A percentile compares a stretch with the other conserved stretches of the same genome.
Conservation (phyloP, 768 basidiomycete species). For the Lyophyllum semitale region DNA sequence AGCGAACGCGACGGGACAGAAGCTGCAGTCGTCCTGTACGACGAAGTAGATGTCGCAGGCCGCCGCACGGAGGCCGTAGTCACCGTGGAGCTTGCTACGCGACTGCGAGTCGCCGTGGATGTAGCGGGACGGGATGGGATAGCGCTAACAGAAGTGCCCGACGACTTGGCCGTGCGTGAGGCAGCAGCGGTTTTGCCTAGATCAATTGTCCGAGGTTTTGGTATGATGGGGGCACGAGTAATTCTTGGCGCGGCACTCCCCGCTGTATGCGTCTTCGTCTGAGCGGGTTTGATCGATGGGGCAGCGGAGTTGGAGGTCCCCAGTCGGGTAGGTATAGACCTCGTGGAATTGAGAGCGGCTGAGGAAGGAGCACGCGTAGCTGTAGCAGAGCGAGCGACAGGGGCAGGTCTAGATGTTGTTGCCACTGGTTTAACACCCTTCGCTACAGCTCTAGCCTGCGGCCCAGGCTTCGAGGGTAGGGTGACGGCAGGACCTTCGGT, state of each 20-base stretch:
- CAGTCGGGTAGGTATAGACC: not conserved
- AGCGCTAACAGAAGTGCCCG: not conserved
- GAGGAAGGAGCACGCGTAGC: not conserved
- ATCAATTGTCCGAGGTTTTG: not conserved
- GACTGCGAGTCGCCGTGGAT: conserved; percentile 4
- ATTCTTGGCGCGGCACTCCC: not conserved
- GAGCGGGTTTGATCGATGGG: not conserved
- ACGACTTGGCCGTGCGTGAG: not conserved
- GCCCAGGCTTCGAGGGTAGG: not conserved
- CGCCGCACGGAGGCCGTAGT: conserved; percentile 1
- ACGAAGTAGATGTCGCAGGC: conserved; percentile 11
- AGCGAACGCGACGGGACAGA: not conserved
- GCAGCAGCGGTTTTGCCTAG: not conserved
- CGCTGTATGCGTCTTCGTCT: not conserved
- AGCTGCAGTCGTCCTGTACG: conserved; percentile 1
- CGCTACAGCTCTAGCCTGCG: not conserved
- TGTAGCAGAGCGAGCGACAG: not conserved
- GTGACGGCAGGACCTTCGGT: not conserved
- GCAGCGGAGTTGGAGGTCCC: not conserved
- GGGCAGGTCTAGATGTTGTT: not conserved
- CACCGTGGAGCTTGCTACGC: not conserved
- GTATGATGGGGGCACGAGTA: not conserved
- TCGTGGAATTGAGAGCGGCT: not conserved
- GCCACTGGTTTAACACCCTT: not conserved
- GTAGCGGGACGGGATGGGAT: conserved; percentile 8